Evolutionary conservation across 768 basidiomycete species (phyloP), one percentile per base, ranked within the genome.

Genomic region (Amanita muscaria): DNA sequence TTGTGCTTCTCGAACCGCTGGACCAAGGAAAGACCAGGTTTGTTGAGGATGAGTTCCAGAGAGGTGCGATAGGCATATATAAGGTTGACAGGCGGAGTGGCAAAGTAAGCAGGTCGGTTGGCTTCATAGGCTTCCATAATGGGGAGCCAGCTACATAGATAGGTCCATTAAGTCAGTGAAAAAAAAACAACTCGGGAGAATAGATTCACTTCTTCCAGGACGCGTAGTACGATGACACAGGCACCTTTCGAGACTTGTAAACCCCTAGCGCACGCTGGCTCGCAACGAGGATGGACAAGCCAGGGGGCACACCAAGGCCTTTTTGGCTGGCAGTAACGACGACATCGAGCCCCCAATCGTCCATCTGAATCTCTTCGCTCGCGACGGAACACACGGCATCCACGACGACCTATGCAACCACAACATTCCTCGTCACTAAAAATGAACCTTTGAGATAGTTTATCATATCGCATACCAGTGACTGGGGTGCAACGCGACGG

Each of bases 371-470:
- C 60, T 97, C 91, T 61, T 98, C 96, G 53, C 84, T 88, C 4
- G 88, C 96, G 12, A 97, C 91, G 2, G 91, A 84, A 65, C 96
- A 99, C 21, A 99, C 96, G n/a, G 79, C 89, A 57, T 99, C 96
- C 47, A 91, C 70, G 6, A 87, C 69, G 33, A 91, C 69, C 83
- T 86, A 48, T 32, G n/a, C n/a, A n/a, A n/a, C n/a, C n/a, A n/a
- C n/a, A n/a, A n/a, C n/a, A n/a, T n/a, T n/a, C n/a, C n/a, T n/a
- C n/a, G n/a, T n/a, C n/a, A n/a, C 15, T 27, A 9, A 25, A 29
- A 9, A 41, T 9, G 22, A 11, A 41, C 24, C 10, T n/a, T n/a
- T n/a, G n/a, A n/a, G n/a, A 46, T 23, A 14, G n/a, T 21, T 23
- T 18, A 21, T 22, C 18, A 19, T 18, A 31, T 4, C 12, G 36